These are phyloP conservation scores for Sisymbrium irio DNA, from an alignment of 345 rosid species.

Conservation along the genomic window DNA sequence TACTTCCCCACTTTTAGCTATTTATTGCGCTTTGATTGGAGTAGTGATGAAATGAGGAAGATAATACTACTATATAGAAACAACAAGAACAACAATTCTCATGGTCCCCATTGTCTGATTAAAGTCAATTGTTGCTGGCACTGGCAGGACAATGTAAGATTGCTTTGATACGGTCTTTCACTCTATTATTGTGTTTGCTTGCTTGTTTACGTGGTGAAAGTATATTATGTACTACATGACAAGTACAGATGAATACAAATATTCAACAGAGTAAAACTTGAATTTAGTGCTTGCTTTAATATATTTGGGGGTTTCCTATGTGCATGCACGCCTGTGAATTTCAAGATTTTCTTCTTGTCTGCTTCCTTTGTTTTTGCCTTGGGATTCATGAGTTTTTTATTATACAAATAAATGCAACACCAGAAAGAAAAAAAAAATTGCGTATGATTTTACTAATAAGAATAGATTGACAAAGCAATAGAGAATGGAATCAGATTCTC, in stretches of 20 bases:
- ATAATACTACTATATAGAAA: neutral
- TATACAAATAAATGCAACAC: neutral
- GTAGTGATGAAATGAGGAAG: neutral
- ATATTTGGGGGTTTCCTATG: conserved; percentile 41
- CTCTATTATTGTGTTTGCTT: conserved; percentile 29
- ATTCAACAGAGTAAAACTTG: conserved; percentile 4
- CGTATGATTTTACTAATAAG: neutral
- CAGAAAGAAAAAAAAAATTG: neutral
- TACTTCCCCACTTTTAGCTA: neutral
- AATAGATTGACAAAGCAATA: neutral
- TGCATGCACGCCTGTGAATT: conserved; percentile 51
- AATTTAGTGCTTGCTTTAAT: conserved; percentile 19
- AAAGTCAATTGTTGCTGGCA: conserved; percentile 26
- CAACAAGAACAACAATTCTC: conserved; percentile 27
- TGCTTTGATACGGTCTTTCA: conserved; percentile 20
- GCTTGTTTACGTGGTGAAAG: conserved; percentile 30
- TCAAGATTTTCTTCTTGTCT: conserved; percentile 44
- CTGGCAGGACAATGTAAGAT: conserved; percentile 9
- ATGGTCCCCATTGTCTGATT: conserved; percentile 30
- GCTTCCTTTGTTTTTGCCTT: conserved; percentile 32
- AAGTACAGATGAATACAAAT: conserved; percentile 1
- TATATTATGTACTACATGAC: conserved; percentile 31
- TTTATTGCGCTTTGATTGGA: conserved; percentile 17
- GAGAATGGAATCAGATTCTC: conserved; percentile 29
- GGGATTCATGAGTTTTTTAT: conserved; percentile 20